Evolutionary conservation across 176 grass and related monocot species (phyloP), one percentile per base, ranked within the genome.

Genomic region (Zizania latifolia): DNA sequence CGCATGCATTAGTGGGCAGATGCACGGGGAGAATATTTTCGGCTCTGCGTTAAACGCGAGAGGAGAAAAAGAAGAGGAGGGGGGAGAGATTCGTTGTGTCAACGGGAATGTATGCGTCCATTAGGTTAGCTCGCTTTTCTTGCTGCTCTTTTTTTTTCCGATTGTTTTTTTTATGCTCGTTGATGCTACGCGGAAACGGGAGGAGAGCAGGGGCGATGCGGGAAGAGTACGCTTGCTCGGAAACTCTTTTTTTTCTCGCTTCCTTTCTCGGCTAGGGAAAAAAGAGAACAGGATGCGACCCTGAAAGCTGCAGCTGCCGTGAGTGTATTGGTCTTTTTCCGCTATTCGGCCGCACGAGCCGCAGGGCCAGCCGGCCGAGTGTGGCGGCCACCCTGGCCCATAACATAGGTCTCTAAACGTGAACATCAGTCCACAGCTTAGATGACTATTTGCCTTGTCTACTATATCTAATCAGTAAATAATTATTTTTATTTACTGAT

Each of bases 61-160:
- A 16, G 23, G 48, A 70, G 39, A 75, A 74, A 62, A 71, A 39
- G 50, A 51, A 77, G 72, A 58, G 31, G 50, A 36, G 57, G 13
- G 65, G 28, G 57, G 71, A 61, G 89, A 78, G 81, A 87, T 91
- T 87, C 89, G 29, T 88, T 91, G 72, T 77, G 72, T 91, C 81
- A 56, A 82, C 75, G 44, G 63, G 88, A 86, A 90, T 89, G 82
- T 51, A 79, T 88, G 43, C 75, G 62, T 15, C 41, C 43, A 14
- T 35, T n/a, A n/a, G n/a, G 45, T 45, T 78, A 46, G 58, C 82
- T 5, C n/a, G 48, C 48, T 53, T 53, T 53, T 53, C 8, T 46
- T 65, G 45, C 59, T 17, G n/a, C 31, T 22, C 27, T 24, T 27
- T 54, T 23, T 26, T 39, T 38, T 46, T 54, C 22, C 55, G 43